A percentile compares a stretch with the other conserved stretches of the same genome.
These are phyloP conservation scores for Paraphaeosphaeria minitans DNA, from an alignment of 2,329 filamentous ascomycete genomes.

Conservation along the genomic window DNA sequence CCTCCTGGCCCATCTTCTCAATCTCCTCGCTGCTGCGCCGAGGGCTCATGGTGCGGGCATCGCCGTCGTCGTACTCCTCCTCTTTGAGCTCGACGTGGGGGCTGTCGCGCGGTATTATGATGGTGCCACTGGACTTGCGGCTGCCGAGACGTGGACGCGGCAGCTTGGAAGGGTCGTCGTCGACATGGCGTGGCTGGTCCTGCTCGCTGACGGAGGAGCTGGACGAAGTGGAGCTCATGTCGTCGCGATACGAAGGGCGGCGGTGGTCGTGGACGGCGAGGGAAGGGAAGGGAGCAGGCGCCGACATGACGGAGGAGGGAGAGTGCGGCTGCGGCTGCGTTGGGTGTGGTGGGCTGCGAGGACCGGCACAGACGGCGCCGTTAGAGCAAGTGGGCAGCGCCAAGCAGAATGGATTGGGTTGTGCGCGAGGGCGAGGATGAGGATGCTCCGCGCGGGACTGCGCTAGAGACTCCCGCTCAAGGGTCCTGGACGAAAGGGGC, in stretches of 20 bases:
- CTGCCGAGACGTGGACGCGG: constrained; percentile 71
- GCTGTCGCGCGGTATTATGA: constrained; percentile 79
- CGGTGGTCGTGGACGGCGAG: constrained; percentile 29
- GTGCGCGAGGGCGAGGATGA: constrained; percentile 19
- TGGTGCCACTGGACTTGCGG: constrained; percentile 79
- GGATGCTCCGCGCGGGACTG: constrained; percentile 18
- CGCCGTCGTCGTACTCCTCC: constrained; percentile 79
- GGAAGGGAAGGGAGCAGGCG: constrained; percentile 34
- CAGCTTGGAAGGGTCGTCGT: constrained; percentile 53
- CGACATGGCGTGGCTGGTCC: constrained; percentile 26
- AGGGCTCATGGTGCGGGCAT: constrained; percentile 94
- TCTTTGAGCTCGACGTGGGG: constrained; percentile 74
- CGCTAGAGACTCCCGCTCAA: constrained; percentile 26
- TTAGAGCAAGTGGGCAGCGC: constrained; percentile 31
- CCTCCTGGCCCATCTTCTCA: constrained; percentile 83
- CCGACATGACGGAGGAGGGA: constrained; percentile 23
- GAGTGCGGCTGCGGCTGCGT: constrained; percentile 9
- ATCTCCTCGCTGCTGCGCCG: constrained; percentile 88
- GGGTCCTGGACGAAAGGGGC: constrained; percentile 26
- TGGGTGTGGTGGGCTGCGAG: constrained; percentile 12
- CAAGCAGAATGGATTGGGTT: constrained; percentile 27
- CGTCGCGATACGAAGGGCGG: constrained; percentile 38
- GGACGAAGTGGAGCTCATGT: constrained; percentile 49
- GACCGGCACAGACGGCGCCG: constrained; percentile 26
- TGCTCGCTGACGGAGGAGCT: constrained; percentile 50